Evolutionary conservation across 495 filamentous ascomycete genomes (phyloP).

Genomic region (Aspergillus coremiiformis): DNA sequence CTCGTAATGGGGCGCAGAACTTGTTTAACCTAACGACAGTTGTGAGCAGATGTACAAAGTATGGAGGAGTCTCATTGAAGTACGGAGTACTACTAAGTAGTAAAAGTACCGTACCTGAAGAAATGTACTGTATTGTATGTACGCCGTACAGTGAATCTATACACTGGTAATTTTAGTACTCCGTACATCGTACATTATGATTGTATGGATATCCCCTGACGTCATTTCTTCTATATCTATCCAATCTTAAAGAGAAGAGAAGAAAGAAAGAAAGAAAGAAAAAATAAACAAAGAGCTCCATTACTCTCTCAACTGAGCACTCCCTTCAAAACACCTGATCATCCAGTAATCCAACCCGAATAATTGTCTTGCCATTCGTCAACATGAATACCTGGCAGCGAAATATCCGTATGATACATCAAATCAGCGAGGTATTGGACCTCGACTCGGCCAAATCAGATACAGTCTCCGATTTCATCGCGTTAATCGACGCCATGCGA

Average conservation of each 20-base stretch:
- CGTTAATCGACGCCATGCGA: conserved; percentile 24
- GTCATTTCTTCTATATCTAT: conserved; percentile 9
- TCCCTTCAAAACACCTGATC: not conserved
- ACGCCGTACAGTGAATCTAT: too few species aligned
- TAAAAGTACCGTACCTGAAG: too few species aligned
- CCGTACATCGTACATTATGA: not conserved
- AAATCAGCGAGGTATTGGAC: conserved; percentile 26
- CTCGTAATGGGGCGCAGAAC: conserved; percentile 2
- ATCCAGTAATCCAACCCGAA: not conserved
- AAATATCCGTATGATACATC: conserved; percentile 25
- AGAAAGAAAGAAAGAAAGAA: too few species aligned
- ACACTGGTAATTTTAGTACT: too few species aligned
- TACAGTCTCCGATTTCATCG: conserved; percentile 21
- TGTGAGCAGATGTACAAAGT: too few species aligned
- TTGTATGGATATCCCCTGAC: conserved; percentile 1
- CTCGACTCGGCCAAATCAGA: conserved; percentile 21
- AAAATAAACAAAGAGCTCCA: not conserved
- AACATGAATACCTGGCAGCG: conserved; percentile 24
- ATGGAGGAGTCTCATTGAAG: not conserved
- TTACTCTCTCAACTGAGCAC: too few species aligned
- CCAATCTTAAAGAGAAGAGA: too few species aligned
- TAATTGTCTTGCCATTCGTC: not conserved
- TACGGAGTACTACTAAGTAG: too few species aligned
- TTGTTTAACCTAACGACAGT: too few species aligned
- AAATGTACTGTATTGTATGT: not conserved